Conservation (phyloP, 192 early-diverging fungal genomes). For the Coemansia interrupta region DNA sequence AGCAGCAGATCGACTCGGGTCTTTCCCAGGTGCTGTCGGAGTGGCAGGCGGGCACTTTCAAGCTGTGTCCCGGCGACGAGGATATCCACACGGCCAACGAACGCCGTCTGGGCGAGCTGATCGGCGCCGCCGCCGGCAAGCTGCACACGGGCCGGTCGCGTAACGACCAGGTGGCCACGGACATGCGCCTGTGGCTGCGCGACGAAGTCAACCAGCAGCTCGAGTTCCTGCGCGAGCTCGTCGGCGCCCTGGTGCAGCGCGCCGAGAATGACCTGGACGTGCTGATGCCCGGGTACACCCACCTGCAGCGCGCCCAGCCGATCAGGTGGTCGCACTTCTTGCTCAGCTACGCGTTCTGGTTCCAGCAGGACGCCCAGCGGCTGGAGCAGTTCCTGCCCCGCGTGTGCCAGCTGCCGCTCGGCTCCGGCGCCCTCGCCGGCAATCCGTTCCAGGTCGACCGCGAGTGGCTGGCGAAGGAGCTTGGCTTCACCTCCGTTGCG, state of each 20-base stretch:
- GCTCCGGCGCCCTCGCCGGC: constrained; percentile 91
- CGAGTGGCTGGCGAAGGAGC: constrained; percentile 78
- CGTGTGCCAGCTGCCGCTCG: constrained; percentile 81
- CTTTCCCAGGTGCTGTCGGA: constrained; percentile 73
- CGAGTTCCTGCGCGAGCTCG: constrained; percentile 69
- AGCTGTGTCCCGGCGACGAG: constrained; percentile 76
- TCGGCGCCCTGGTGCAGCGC: constrained; percentile 68
- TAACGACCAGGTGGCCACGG: constrained; percentile 98
- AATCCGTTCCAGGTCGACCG: constrained; percentile 97
- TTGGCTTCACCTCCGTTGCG: constrained; percentile 81
- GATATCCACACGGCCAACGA: constrained; percentile 99
- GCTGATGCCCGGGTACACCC: constrained; percentile 99
- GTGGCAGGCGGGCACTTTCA: constrained; percentile 76
- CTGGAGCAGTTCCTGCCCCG: constrained; percentile 78
- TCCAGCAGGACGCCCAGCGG: constrained; percentile 83
- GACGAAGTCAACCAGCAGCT: constrained; percentile 69
- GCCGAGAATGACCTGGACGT: constrained; percentile 87
- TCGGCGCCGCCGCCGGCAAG: constrained; percentile 90
- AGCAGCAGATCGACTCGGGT: constrained; percentile 67
- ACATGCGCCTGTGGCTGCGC: constrained; percentile 91
- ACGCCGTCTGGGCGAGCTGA: constrained; percentile 84
- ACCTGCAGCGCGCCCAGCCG: constrained; percentile 95
- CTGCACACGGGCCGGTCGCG: constrained; percentile 94
- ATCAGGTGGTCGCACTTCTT: constrained; percentile 96
- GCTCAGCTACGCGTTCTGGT: constrained; percentile 85